Base-by-base conservation (phyloP, 2,329 filamentous ascomycete species). In the Fusarium compactum region DNA sequence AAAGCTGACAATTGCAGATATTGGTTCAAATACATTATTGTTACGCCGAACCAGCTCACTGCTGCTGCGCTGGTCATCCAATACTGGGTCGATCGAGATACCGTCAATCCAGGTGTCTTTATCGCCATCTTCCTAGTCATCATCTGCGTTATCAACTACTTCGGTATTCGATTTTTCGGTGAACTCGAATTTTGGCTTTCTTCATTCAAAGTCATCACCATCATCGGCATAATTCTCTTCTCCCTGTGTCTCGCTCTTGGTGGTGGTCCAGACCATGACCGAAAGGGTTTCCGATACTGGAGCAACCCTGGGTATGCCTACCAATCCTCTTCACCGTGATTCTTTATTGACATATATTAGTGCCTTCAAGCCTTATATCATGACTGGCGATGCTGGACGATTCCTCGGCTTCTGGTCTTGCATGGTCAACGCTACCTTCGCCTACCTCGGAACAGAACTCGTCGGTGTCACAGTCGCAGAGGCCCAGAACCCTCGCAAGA, bases 41-140 rank as follows among this genome's bases (percentile, higher is more conserved):
- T 92, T 52, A 94, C 92, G 2, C 93, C 94, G 2, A 96, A 96
- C 76, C 93, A 97, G 78, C 83, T 97, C 41, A 96, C 93, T 1
- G 93, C 93, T 29, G 89, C 87, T n/a, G 88, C 92, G 8, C 81
- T 97, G 40, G 91, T 95, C 61, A 91, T 97, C 62, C 89, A 91
- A 72, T 94, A 90, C 75, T 97, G 94, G 93, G 82, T 93, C 14
- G 78, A 84, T 2, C 81, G 87, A 29, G 86, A 91, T 0, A 83
- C 81, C 46, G 85, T 95, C 59, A 95, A 95, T 75, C 90, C 92
- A 0, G 93, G 92, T 53, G 91, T 95, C 15, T 96, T 90, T 82
- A 94, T 97, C 59, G 86, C 93, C 41, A 85, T 92, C 52, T 90
- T 92, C 80, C 81, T 92, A 6, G 82, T 91, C 27, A 66, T 81